Conservation (phyloP, 1,139 yeast species). For the Meyerozyma athensensis region DNA sequence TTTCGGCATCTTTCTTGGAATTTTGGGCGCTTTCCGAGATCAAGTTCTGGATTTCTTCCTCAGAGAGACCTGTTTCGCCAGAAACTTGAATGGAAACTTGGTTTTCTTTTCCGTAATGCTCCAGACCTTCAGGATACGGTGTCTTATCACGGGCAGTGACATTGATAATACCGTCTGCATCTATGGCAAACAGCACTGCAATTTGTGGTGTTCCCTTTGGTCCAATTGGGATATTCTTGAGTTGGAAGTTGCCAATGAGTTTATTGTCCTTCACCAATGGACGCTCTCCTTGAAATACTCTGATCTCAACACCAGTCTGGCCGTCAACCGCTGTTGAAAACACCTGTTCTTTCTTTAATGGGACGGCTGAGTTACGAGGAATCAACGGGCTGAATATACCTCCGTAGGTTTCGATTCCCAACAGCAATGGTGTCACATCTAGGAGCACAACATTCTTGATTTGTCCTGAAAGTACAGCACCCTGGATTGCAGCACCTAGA, state of each 20-base stretch:
- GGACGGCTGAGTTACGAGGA: conserved; percentile 72
- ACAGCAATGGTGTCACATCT: conserved; percentile 74
- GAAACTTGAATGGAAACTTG: conserved; percentile 62
- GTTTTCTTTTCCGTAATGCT: conserved; percentile 27
- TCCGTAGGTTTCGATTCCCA: conserved; percentile 80
- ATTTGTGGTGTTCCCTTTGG: conserved; percentile 80
- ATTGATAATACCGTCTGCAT: conserved; percentile 78
- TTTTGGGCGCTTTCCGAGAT: conserved; percentile 47
- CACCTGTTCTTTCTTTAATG: conserved; percentile 64
- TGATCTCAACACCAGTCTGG: conserved; percentile 73
- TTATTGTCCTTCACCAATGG: conserved; percentile 70
- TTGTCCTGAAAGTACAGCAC: conserved; percentile 71
- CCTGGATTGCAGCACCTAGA: conserved; percentile 80
- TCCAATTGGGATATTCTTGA: conserved; percentile 62
- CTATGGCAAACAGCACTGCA: conserved; percentile 68
- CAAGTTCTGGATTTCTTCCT: conserved; percentile 54
- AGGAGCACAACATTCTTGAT: conserved; percentile 64
- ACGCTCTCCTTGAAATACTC: conserved; percentile 77
- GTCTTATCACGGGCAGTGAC: conserved; percentile 69
- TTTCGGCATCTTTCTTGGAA: conserved; percentile 39
- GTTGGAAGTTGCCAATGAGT: conserved; percentile 64
- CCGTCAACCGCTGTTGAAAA: conserved; percentile 86
- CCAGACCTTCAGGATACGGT: conserved; percentile 36
- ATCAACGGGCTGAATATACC: conserved; percentile 76
- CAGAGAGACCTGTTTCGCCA: conserved; percentile 64